These are phyloP conservation scores for Magnusiomyces ingens DNA, from an alignment of 1,139 yeast species.

Conservation along the genomic window DNA sequence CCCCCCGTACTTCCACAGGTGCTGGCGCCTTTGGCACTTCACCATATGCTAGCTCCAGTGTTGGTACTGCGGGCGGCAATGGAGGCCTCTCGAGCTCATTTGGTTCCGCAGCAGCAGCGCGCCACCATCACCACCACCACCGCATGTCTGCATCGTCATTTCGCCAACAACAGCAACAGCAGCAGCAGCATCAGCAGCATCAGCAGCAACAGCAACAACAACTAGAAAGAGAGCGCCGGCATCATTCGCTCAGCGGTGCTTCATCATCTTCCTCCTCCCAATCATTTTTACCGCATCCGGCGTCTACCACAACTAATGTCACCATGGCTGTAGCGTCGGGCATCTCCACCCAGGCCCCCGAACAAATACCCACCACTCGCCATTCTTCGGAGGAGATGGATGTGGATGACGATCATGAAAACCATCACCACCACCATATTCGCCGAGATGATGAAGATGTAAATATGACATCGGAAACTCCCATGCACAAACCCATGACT, in stretches of 20 bases:
- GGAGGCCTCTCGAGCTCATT: conserved; percentile 18
- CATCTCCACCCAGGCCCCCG: conserved; percentile 15
- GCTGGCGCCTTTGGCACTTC: conserved; percentile 9
- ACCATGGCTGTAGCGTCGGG: conserved; percentile 26
- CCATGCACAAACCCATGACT: neutral
- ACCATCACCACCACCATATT: neutral
- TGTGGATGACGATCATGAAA: conserved; percentile 5
- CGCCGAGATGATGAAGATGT: neutral
- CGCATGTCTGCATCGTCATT: conserved; percentile 4
- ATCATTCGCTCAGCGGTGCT: neutral
- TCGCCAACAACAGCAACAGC: neutral
- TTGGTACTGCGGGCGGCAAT: too few species aligned
- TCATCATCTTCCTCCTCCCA: conserved; percentile 14
- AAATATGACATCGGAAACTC: conserved; percentile 1
- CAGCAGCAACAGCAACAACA: conserved; percentile 1
- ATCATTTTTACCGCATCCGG: conserved; percentile 25
- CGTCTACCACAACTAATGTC: conserved; percentile 26
- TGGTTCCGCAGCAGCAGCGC: conserved; percentile 9
- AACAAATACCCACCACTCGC: neutral
- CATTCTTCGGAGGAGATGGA: conserved; percentile 12
- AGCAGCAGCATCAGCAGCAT: too few species aligned
- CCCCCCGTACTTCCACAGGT: conserved; percentile 8
- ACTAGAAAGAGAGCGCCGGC: neutral
- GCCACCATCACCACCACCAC: conserved; percentile 8
- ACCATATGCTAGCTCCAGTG: conserved; percentile 13